Evolutionary conservation across 1,139 yeast species (phyloP).

Genomic region (Taphrina confusa): DNA sequence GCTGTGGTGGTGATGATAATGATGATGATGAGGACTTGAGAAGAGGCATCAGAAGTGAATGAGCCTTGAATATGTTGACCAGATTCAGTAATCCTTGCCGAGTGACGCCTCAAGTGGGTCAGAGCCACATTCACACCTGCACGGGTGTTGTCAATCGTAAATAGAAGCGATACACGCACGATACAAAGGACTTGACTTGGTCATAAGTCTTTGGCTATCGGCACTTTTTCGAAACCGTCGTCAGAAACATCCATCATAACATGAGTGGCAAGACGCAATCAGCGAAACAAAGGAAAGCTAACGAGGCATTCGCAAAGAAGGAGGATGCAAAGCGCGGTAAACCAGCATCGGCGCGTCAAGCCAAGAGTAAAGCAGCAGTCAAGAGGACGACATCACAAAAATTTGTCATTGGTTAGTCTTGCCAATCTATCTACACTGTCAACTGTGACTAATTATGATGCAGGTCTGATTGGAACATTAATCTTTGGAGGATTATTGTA

Average conservation of each 20-base stretch:
- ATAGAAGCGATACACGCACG: too few species aligned
- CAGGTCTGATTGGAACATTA: slow-evolving; percentile 19
- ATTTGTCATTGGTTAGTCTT: slow-evolving; percentile 16
- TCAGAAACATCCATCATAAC: neutral
- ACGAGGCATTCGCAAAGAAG: slow-evolving; percentile 29
- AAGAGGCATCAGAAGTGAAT: too few species aligned
- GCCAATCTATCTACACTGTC: neutral
- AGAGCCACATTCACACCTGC: too few species aligned
- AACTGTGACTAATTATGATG: neutral
- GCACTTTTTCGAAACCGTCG: too few species aligned
- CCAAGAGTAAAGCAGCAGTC: slow-evolving; percentile 10
- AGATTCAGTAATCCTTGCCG: too few species aligned
- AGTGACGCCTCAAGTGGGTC: too few species aligned
- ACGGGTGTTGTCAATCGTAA: too few species aligned
- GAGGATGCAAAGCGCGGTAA: slow-evolving; percentile 33
- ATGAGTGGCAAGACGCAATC: slow-evolving; percentile 30
- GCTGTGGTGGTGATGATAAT: too few species aligned
- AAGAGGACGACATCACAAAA: slow-evolving; percentile 26
- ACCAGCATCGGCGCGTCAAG: slow-evolving; percentile 5
- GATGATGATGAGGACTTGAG: too few species aligned
- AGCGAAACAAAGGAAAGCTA: slow-evolving; percentile 27
- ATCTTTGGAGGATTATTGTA: slow-evolving; percentile 31
- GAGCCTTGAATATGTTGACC: too few species aligned
- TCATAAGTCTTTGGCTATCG: too few species aligned
- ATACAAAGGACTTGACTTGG: too few species aligned